Base-by-base conservation (phyloP, 163 green algal genomes). In the Picocystis sp. region DNA sequence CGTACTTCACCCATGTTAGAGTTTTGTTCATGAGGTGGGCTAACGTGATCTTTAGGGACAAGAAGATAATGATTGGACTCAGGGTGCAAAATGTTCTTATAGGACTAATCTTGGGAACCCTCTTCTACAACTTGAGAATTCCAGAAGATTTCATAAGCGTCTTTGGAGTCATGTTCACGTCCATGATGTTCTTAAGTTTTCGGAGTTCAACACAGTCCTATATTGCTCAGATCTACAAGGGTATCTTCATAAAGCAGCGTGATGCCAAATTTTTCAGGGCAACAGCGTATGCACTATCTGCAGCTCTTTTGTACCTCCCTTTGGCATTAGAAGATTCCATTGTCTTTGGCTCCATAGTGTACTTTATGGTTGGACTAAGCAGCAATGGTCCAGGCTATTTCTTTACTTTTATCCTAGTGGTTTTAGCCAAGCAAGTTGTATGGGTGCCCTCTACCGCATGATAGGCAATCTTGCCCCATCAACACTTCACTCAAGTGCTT, bases 161-260 rank as follows among this genome's bases (percentile, higher is more conserved):
- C n/a, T 51, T 14, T 44, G 84, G 84, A 58, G 78, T 76, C 58
- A 50, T 49, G 2, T 33, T 73, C 24, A 65, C 81, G 21, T 72
- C 69, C 53, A 69, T 85, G 67, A 19, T 19, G 17, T 19, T 19
- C 17, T 19, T 19, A 19, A 19, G 17, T 19, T 19, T 19, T 19
- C 17, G 17, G 17, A 19, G 17, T 56, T 81, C 50, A 74, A 86
- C 17, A 19, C 17, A 19, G 17, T 19, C 17, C 17, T 19, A 19
- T 19, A 19, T 19, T 19, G 17, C 17, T 19, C 17, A 19, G 17
- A 19, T 19, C 17, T 19, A 19, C 45, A 51, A 51, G 45, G 33
- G 11, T 23, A 60, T 84, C 21, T 87, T 85, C 57, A 81, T 73
- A 64, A 81, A 82, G 60, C 78, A 89, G 64, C 62, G 75, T 1